Percentiles rank a stretch among this genome's conserved stretches.
phyloP scores from a whole-genome alignment of 1,284 basidiomycete species.

The Ceratobasidium sp. region DNA sequence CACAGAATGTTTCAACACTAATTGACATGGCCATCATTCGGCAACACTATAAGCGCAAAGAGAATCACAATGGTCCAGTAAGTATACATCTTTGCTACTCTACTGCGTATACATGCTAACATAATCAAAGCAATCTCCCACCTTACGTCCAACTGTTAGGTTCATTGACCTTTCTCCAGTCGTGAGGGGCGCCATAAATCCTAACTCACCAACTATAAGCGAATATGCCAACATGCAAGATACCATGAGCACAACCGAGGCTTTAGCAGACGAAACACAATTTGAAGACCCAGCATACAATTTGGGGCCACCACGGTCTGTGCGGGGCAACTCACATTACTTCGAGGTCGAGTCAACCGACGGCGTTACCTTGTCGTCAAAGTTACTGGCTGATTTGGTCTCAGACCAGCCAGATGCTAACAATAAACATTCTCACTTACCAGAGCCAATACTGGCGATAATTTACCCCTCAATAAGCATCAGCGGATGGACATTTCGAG shows the following conservation, averaged over 20 bases:
- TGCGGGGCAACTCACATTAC: neutral
- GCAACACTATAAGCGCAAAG: constrained; percentile 4
- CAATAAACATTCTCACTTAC: neutral
- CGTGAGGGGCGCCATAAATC: no score
- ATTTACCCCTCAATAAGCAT: neutral
- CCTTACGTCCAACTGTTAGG: no score
- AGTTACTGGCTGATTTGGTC: neutral
- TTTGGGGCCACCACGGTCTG: neutral
- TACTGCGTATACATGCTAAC: neutral
- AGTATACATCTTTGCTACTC: neutral
- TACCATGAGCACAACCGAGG: no score
- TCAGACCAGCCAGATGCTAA: neutral
- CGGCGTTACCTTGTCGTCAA: neutral
- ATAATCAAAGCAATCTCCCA: no score
- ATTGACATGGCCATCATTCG: no score
- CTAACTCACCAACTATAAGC: no score
- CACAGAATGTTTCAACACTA: no score
- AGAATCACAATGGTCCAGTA: neutral
- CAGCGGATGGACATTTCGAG: neutral
- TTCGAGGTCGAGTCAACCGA: constrained; percentile 7
- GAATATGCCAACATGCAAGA: no score
- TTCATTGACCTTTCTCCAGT: no score
- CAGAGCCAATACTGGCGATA: neutral
- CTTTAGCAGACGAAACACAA: neutral
- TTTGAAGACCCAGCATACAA: neutral